Evolutionary conservation across 352 stramenopile genomes (phyloP).

Genomic region (Globisporangium splendens): DNA sequence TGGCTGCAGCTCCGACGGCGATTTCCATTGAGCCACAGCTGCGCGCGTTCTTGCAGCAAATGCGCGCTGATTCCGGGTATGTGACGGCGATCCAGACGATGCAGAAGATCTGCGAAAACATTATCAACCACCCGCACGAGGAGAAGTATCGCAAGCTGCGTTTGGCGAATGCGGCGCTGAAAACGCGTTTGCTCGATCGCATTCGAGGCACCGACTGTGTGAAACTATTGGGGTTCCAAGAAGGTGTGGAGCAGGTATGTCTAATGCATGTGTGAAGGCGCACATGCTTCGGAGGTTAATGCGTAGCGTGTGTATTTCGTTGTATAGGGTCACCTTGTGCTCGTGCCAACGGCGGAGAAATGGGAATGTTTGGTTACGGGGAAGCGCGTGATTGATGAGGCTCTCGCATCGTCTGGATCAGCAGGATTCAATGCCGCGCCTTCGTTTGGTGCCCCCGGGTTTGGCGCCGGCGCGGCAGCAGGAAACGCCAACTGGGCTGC

Average conservation of each 20-base stretch:
- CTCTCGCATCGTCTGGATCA: conserved; percentile 8
- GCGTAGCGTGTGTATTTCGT: neutral
- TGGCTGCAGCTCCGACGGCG: conserved; percentile 8
- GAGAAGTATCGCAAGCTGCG: conserved; percentile 80
- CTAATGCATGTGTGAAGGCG: neutral
- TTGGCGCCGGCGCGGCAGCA: conserved; percentile 13
- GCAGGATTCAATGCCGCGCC: conserved; percentile 12
- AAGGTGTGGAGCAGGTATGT: conserved; percentile 57
- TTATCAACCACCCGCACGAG: conserved; percentile 63
- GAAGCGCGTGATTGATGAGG: conserved; percentile 69
- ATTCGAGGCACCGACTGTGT: conserved; percentile 55
- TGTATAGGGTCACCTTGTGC: conserved; percentile 50
- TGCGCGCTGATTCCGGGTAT: conserved; percentile 47
- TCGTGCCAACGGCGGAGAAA: conserved; percentile 64
- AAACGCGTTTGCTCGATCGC: conserved; percentile 57
- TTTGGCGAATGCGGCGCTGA: conserved; percentile 62
- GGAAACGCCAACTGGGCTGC: conserved; percentile 36
- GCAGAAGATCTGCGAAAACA: conserved; percentile 83
- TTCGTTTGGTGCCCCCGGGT: conserved; percentile 14
- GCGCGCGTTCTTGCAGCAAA: conserved; percentile 49
- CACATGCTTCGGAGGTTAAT: neutral
- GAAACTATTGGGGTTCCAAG: conserved; percentile 63
- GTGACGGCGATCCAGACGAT: conserved; percentile 55
- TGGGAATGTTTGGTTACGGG: conserved; percentile 70
- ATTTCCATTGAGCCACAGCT: conserved; percentile 27